Evolutionary conservation across 805 yeast genomes (phyloP).

Genomic region (Monosporozyma aerobia): DNA sequence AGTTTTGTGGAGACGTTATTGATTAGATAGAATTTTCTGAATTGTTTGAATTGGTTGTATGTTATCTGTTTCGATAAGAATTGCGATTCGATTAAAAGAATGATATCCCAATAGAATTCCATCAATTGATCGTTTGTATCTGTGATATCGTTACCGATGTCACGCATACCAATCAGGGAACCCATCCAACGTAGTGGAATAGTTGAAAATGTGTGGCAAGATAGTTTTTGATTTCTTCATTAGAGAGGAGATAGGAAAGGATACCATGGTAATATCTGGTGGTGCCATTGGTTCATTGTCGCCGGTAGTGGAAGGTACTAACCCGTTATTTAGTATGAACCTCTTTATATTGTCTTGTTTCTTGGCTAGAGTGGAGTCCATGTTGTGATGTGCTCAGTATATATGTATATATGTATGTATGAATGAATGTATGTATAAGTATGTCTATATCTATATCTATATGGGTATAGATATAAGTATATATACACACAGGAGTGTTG

Average conservation of each 20-base stretch:
- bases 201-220: constrained; percentile 7
- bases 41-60: constrained; percentile 1
- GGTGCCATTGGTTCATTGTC: background rate
- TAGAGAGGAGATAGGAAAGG: constrained; percentile 17
- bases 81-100: constrained; percentile 22
- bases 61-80: constrained; percentile 8
- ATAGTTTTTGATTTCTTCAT: constrained; percentile 10
- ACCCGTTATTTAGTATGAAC: background rate
- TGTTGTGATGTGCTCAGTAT: background rate
- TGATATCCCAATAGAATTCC: constrained; percentile 28
- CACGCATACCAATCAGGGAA: constrained; percentile 29
- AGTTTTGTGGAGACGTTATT: background rate
- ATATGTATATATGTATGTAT: background rate
- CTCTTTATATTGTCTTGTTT: background rate
- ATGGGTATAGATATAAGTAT: no score
- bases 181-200: constrained; percentile 16
- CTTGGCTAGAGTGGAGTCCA: background rate
- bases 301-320: background rate
- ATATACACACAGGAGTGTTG: no score
- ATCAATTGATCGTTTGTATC: constrained; percentile 4
- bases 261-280: constrained; percentile 6
- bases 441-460: background rate
- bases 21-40: constrained; percentile 4
- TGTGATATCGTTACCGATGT: constrained; percentile 13
- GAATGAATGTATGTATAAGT: background rate